A percentile compares a stretch with the other conserved stretches of the same genome.
Evolutionary conservation across 192 early-diverging fungal genomes (phyloP).

Genomic region (Podila epigama): DNA sequence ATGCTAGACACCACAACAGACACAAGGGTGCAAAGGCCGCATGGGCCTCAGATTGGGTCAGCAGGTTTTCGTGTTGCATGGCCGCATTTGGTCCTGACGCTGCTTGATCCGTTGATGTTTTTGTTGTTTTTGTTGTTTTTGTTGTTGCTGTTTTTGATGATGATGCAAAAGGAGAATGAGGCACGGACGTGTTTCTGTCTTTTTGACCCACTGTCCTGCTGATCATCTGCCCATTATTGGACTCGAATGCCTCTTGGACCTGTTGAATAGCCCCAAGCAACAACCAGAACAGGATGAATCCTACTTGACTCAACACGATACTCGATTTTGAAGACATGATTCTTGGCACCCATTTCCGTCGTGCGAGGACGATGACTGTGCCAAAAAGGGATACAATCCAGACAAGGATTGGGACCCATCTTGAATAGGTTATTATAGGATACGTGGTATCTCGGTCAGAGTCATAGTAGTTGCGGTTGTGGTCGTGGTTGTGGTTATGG

Average conservation of each 20-base stretch:
- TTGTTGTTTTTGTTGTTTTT: no score
- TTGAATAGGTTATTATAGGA: constrained; percentile 17
- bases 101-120: no score
- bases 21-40: constrained; percentile 10
- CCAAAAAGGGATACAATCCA: constrained; percentile 4
- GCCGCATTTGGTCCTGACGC: not conserved
- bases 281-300: constrained; percentile 31
- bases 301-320: constrained; percentile 19
- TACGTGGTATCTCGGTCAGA: no score
- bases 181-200: no score
- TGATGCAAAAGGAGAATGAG: no score
- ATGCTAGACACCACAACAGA: constrained; percentile 13
- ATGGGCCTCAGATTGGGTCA: constrained; percentile 2
- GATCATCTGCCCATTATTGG: not conserved
- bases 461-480: not conserved
- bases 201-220: no score
- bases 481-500: not conserved
- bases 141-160: no score
- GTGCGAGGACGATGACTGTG: constrained; percentile 1
- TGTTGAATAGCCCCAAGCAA: constrained; percentile 15
- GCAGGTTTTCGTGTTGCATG: not conserved
- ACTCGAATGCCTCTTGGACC: constrained; percentile 23
- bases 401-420: constrained; percentile 14
- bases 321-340: constrained; percentile 13
- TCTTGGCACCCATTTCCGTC: constrained; percentile 16